Evolutionary conservation across 169 alveolate species (phyloP).

Genomic region (Cardiosporidium cionae): DNA sequence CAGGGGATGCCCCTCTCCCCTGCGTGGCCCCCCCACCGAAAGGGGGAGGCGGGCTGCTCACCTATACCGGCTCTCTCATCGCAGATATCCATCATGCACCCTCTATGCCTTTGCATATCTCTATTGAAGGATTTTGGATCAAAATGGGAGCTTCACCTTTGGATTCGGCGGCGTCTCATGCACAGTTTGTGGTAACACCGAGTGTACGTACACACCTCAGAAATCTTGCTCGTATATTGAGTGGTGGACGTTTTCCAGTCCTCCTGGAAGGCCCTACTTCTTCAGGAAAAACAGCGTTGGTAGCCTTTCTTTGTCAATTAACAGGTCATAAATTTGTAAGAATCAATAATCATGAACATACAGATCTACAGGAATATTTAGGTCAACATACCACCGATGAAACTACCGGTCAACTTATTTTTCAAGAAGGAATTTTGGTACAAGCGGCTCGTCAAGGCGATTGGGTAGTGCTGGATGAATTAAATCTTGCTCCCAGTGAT

Average conservation of each 20-base stretch:
- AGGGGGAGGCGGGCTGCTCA: not conserved
- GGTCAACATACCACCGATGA: conserved; percentile 92
- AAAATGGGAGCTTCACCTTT: conserved; percentile 32
- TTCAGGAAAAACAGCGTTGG: conserved; percentile 97
- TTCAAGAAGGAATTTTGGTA: conserved; percentile 95
- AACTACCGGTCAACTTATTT: conserved; percentile 72
- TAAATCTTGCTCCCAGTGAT: conserved; percentile 97
- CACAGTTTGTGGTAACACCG: conserved; percentile 44
- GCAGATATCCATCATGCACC: too few species aligned
- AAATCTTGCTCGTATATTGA: conserved; percentile 78
- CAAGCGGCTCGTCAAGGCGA: conserved; percentile 95
- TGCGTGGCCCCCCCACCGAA: not conserved
- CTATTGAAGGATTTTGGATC: conserved; percentile 28
- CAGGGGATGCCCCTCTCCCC: not conserved
- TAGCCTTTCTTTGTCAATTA: conserved; percentile 83
- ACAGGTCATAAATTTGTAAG: conserved; percentile 91
- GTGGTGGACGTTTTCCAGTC: conserved; percentile 90
- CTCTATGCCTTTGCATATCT: too few species aligned
- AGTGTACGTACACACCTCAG: conserved; percentile 58
- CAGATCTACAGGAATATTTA: conserved; percentile 95
- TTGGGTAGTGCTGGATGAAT: conserved; percentile 98
- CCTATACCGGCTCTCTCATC: too few species aligned
- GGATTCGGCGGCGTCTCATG: conserved; percentile 35
- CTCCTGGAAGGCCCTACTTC: conserved; percentile 99
- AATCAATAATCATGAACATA: conserved; percentile 97